These are phyloP conservation scores for Ustilago vetiveriae DNA, from an alignment of 1,284 basidiomycete species.

Conservation along the genomic window DNA sequence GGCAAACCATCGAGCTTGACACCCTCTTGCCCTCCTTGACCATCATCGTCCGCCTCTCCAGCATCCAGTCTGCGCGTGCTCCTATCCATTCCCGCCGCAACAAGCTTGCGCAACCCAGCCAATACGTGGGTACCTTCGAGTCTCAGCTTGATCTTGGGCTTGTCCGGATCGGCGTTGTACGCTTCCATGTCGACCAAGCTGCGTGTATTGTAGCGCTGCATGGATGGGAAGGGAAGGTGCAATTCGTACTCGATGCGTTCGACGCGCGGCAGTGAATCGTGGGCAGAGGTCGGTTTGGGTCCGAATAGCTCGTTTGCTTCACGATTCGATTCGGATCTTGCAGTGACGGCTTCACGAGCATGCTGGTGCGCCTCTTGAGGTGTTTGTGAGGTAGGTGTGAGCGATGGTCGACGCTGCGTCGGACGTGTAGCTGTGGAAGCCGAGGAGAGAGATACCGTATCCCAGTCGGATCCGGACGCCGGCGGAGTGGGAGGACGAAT, in stretches of 20 bases:
- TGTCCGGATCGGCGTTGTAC: slow-evolving; percentile 40
- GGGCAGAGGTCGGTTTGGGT: not conserved
- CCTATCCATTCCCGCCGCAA: slow-evolving; percentile 46
- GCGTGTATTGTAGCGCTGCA: slow-evolving; percentile 44
- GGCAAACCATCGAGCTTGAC: slow-evolving; percentile 42
- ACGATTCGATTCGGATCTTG: slow-evolving; percentile 12
- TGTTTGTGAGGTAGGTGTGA: slow-evolving; percentile 18
- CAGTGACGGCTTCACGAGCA: slow-evolving; percentile 6
- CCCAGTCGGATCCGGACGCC: slow-evolving; percentile 21
- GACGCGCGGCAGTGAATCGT: slow-evolving; percentile 30
- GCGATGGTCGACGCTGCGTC: slow-evolving; percentile 10
- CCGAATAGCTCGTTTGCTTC: slow-evolving; percentile 52
- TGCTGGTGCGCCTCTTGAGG: slow-evolving; percentile 14
- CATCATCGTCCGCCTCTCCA: slow-evolving; percentile 21
- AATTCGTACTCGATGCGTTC: slow-evolving; percentile 53
- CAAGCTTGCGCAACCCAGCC: slow-evolving; percentile 50
- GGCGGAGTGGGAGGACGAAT: slow-evolving; percentile 38
- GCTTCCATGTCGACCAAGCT: slow-evolving; percentile 29
- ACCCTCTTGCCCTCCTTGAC: not conserved
- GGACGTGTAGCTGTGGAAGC: slow-evolving; percentile 13
- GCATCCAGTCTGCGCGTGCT: slow-evolving; percentile 26
- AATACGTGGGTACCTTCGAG: slow-evolving; percentile 53
- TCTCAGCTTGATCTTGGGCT: slow-evolving; percentile 41
- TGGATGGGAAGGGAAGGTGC: slow-evolving; percentile 40
- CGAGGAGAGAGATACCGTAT: slow-evolving; percentile 28